phyloP scores from a whole-genome alignment of 2,329 filamentous ascomycete genomes.

The Chrysosphaeria jannelii region DNA sequence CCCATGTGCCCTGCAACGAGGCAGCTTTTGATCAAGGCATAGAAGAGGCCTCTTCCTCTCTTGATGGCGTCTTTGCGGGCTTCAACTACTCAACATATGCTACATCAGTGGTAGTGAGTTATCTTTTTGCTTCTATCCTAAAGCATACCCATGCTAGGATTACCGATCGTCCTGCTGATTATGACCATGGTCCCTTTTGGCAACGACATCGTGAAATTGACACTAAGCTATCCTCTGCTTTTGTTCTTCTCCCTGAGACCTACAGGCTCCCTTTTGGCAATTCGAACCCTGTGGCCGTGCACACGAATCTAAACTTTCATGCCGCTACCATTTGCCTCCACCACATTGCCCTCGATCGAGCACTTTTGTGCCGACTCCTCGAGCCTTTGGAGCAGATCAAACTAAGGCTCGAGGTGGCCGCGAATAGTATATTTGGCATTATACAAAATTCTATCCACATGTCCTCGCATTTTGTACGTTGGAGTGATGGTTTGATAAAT shows the following conservation, averaged over 20 bases:
- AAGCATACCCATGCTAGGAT: slow-evolving; percentile 47
- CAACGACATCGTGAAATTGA: slow-evolving; percentile 58
- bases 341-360: slow-evolving; percentile 63
- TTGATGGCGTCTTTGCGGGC: slow-evolving; percentile 33
- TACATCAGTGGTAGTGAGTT: slow-evolving; percentile 40
- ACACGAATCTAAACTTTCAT: slow-evolving; percentile 69
- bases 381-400: slow-evolving; percentile 38
- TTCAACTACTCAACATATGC: slow-evolving; percentile 38
- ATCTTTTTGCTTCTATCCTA: slow-evolving; percentile 55
- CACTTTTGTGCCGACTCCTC: slow-evolving; percentile 38
- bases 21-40: slow-evolving; percentile 39
- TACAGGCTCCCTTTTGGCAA: slow-evolving; percentile 41
- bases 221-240: slow-evolving; percentile 45
- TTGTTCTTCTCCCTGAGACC: slow-evolving; percentile 47
- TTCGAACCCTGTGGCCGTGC: slow-evolving; percentile 41
- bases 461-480: not conserved
- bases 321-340: slow-evolving; percentile 70
- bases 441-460: slow-evolving; percentile 50
- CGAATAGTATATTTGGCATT: slow-evolving; percentile 58
- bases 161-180: slow-evolving; percentile 41
- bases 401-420: slow-evolving; percentile 44
- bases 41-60: slow-evolving; percentile 27
- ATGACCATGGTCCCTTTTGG: slow-evolving; percentile 57
- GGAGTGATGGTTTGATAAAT: too few species aligned
- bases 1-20: slow-evolving; percentile 53